Evolutionary conservation across 2,329 filamentous ascomycete species (phyloP).

Genomic region (Diplocarpon mali): DNA sequence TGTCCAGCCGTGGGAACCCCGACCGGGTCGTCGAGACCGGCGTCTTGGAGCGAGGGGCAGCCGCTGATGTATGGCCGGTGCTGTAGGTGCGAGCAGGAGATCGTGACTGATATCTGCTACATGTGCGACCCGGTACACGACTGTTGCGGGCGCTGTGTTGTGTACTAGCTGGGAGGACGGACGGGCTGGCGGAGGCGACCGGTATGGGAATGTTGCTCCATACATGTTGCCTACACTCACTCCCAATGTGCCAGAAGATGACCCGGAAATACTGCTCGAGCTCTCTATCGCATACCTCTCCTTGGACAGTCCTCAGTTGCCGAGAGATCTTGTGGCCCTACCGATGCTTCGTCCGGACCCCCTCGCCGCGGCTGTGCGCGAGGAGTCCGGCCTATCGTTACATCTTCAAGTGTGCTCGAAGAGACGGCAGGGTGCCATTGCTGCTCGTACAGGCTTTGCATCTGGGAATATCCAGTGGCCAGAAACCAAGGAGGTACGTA

Average conservation of each 20-base stretch:
- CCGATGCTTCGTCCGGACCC: background rate
- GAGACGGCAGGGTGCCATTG: background rate
- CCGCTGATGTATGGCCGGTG: background rate
- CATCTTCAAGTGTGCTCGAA: slow-evolving; percentile 11
- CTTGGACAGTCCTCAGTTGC: slow-evolving; percentile 2
- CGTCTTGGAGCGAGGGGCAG: background rate
- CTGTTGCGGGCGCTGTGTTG: background rate
- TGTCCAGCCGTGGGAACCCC: background rate
- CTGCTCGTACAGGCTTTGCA: background rate
- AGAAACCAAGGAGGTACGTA: background rate
- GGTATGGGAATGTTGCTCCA: background rate
- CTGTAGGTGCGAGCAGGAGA: background rate
- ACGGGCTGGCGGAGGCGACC: background rate
- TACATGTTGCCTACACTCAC: no score
- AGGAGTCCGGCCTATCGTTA: background rate
- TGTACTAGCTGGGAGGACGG: background rate
- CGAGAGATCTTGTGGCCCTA: slow-evolving; percentile 10
- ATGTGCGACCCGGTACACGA: background rate
- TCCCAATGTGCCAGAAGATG: no score
- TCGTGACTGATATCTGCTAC: background rate
- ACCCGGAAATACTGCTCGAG: no score
- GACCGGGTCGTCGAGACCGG: background rate
- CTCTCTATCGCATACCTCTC: slow-evolving; percentile 1
- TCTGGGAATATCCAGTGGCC: background rate
- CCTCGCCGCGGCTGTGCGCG: background rate